Conservation (phyloP, 2,329 filamentous ascomycete genomes). For the Fusarium sp. region DNA sequence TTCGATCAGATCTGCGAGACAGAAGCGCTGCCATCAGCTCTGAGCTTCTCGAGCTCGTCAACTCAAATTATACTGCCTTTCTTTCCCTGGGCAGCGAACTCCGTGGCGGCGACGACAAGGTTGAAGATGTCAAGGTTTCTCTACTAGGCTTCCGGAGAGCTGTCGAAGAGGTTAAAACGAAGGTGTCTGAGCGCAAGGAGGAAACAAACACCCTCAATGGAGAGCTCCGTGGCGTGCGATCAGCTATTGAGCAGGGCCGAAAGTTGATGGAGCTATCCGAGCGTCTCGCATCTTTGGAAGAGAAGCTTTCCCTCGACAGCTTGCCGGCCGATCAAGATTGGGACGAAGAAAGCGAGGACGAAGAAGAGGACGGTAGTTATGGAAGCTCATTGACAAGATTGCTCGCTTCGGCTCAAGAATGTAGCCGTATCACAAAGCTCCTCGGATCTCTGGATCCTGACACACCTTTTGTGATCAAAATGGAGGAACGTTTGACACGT, state of each 20-base stretch:
- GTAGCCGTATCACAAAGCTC: slow-evolving; percentile 57
- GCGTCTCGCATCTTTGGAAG: slow-evolving; percentile 72
- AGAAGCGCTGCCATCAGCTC: slow-evolving; percentile 82
- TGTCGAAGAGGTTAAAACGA: slow-evolving; percentile 77
- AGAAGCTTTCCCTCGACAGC: slow-evolving; percentile 67
- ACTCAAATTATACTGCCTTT: slow-evolving; percentile 94
- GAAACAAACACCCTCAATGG: slow-evolving; percentile 73
- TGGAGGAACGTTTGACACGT: slow-evolving; percentile 63
- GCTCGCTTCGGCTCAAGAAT: slow-evolving; percentile 60
- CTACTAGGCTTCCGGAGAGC: slow-evolving; percentile 87
- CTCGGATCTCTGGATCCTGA: slow-evolving; percentile 61
- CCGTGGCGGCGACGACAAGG: slow-evolving; percentile 87
- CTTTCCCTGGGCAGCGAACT: slow-evolving; percentile 84
- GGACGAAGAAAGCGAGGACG: slow-evolving; percentile 58
- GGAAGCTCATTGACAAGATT: slow-evolving; percentile 64
- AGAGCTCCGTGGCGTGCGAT: slow-evolving; percentile 75
- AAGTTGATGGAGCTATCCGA: slow-evolving; percentile 77
- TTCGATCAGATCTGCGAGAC: slow-evolving; percentile 86
- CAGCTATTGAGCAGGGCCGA: slow-evolving; percentile 71
- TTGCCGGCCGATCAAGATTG: slow-evolving; percentile 46
- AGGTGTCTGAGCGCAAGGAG: slow-evolving; percentile 71
- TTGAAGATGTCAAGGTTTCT: slow-evolving; percentile 90
- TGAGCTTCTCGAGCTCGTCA: slow-evolving; percentile 94
- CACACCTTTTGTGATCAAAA: slow-evolving; percentile 63
- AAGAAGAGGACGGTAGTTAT: slow-evolving; percentile 54